These are phyloP conservation scores for Pezicula neosporulosa DNA, from an alignment of 2,329 filamentous ascomycete genomes.

Conservation along the genomic window DNA sequence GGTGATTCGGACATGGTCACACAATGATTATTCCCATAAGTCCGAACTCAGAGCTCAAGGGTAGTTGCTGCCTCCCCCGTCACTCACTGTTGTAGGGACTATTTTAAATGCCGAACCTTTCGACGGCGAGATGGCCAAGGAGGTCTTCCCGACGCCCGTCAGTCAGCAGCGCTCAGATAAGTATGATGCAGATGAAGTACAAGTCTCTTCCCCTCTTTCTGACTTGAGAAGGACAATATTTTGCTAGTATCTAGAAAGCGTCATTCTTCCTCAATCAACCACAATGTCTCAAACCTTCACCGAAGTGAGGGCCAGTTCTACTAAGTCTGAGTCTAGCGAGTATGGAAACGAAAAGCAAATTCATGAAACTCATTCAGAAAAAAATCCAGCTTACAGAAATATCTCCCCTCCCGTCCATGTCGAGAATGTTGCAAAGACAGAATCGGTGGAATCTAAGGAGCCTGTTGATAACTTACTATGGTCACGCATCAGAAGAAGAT, in stretches of 20 bases:
- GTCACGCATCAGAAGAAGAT: slow-evolving; percentile 44
- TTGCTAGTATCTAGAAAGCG: background rate
- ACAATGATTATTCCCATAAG: no score
- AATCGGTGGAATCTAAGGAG: background rate
- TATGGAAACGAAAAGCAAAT: background rate
- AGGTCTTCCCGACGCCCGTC: no score
- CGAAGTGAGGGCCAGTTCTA: background rate
- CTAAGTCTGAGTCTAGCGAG: background rate
- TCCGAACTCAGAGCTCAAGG: no score
- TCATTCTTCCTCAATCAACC: background rate
- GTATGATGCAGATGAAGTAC: no score
- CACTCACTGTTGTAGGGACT: no score
- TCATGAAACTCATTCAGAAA: background rate
- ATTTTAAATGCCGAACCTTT: no score
- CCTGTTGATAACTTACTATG: slow-evolving; percentile 36
- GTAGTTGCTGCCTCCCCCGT: no score
- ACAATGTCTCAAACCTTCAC: background rate
- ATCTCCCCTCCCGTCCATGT: background rate
- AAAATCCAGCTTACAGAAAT: background rate
- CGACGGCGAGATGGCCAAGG: no score
- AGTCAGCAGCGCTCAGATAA: no score
- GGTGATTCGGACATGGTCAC: no score
- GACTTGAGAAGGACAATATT: no score
- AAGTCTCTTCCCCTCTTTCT: no score
- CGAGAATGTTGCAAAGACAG: background rate